A percentile compares a stretch with the other conserved stretches of the same genome.
Evolutionary conservation across 129 eudicot genomes (phyloP).

Genomic region (Ambrosia trifida): DNA sequence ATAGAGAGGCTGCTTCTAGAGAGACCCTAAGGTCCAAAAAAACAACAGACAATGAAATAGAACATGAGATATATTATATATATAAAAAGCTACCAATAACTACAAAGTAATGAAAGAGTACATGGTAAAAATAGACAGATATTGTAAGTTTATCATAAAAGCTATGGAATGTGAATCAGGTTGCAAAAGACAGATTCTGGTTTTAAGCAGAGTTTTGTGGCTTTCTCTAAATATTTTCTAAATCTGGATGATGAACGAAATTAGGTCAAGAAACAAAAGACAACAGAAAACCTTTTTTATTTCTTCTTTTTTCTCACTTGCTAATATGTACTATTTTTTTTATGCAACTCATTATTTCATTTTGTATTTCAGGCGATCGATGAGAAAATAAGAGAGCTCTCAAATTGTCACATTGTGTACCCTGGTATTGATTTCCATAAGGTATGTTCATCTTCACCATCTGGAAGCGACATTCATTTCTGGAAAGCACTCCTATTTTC

Average conservation of each 20-base stretch:
- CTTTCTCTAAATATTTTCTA: slow-evolving; percentile 1
- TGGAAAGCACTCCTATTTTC: slow-evolving; percentile 6
- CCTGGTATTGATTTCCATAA: slow-evolving; percentile 79
- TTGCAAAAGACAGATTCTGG: slow-evolving; percentile 10
- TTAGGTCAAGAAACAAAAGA: slow-evolving; percentile 9
- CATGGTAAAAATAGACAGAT: too few relatives aligned
- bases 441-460: slow-evolving; percentile 43
- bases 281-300: not conserved
- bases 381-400: slow-evolving; percentile 90
- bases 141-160: not conserved
- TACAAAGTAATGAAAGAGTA: too few relatives aligned
- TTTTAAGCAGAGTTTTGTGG: not conserved
- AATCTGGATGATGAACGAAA: slow-evolving; percentile 8
- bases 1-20: too few relatives aligned
- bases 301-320: not conserved
- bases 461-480: slow-evolving; percentile 10
- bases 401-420: slow-evolving; percentile 90
- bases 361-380: slow-evolving; percentile 77
- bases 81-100: too few relatives aligned
- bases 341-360: not conserved
- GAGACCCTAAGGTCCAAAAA: too few relatives aligned
- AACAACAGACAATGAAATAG: too few relatives aligned
- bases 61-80: too few relatives aligned
- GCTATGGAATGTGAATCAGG: slow-evolving; percentile 1
- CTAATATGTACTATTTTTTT: slow-evolving; percentile 13